Percentiles rank a stretch among this genome's conserved stretches.
phyloP scores from a whole-genome alignment of 2,329 filamentous ascomycete species.

The Dactylellina sp. region DNA sequence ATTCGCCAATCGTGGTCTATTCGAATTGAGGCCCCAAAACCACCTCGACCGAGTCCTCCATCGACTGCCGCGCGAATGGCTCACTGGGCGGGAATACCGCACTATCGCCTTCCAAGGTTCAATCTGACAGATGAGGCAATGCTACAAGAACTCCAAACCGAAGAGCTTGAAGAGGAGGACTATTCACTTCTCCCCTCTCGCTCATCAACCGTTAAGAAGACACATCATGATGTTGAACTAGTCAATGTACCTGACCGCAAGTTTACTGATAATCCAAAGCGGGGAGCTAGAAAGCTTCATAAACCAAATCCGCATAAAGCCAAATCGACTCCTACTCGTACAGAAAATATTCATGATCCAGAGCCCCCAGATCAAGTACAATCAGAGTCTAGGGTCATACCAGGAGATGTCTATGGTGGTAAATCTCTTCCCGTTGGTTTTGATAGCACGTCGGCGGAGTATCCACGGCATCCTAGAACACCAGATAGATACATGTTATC shows the following conservation, averaged over 20 bases:
- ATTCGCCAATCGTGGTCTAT: slow-evolving; percentile 53
- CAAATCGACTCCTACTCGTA: neutral
- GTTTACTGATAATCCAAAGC: slow-evolving; percentile 38
- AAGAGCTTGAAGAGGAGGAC: slow-evolving; percentile 48
- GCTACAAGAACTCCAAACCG: slow-evolving; percentile 48
- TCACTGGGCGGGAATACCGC: slow-evolving; percentile 53
- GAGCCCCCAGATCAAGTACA: neutral
- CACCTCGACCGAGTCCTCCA: slow-evolving; percentile 24
- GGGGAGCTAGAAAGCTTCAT: slow-evolving; percentile 41
- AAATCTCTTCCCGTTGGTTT: slow-evolving; percentile 41
- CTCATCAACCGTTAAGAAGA: slow-evolving; percentile 37
- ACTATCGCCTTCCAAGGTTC: slow-evolving; percentile 52
- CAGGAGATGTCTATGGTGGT: slow-evolving; percentile 6
- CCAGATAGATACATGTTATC: slow-evolving; percentile 50
- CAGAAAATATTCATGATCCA: neutral
- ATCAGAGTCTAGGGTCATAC: slow-evolving; percentile 11
- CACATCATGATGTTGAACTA: slow-evolving; percentile 29
- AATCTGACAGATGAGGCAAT: slow-evolving; percentile 50
- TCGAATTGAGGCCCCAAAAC: slow-evolving; percentile 50
- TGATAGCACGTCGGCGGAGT: slow-evolving; percentile 48
- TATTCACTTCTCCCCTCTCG: slow-evolving; percentile 37
- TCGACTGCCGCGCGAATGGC: slow-evolving; percentile 40
- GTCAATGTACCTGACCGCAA: slow-evolving; percentile 39
- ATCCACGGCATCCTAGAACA: slow-evolving; percentile 52
- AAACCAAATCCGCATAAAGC: slow-evolving; percentile 27